Evolutionary conservation across 2,329 filamentous ascomycete genomes (phyloP), one percentile per base, ranked within the genome.

Genomic region (Neophaeococcomyces aloes): DNA sequence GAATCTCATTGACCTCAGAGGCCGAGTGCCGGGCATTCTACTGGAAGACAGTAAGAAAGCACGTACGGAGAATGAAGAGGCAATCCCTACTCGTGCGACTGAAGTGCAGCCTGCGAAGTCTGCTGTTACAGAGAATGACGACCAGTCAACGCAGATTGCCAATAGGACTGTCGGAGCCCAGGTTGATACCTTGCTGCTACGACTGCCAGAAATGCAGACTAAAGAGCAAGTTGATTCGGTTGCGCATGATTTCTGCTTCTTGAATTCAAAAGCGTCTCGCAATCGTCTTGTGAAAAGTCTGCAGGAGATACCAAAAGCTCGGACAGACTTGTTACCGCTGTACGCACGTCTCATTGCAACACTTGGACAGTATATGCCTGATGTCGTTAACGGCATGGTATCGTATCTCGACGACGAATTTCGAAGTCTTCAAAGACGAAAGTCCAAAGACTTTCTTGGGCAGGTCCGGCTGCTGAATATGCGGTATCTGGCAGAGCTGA

Each of bases 91-190:
- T 10, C 56, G 62, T 48, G 21, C 61, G 10, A 54, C 56, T 13
- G 43, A 54, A 5, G 69, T 71, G 7, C 48, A 63, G 5, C 76
- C 80, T 32, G 49, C 39, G 2, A 30, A 44, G 19, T 15, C 45
- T 15, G 19, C 23, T 7, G 3, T 31, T 4, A 19, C 36, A 21
- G 53, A 60, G 14, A 59, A 59, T 18, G 88, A 95, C 39, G 89
- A 95, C 50, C 81, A 84, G 59, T 95, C 89, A 2, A 93, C 78
- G n/a, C 78, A 87, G 1, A 96, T 98, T 58, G 86, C 84, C 23
- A 98, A 96, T 70, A 96, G 95, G 67, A 94, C 87, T 2, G 91
- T 96, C 47, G 91, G 91, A 38, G 89, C 91, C 2, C 91, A 98
- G 61, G 91, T 98, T 2, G 93, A 98, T 62, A 83, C 86, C 13